These are phyloP conservation scores for Amanita subjunquillea DNA, from an alignment of 768 basidiomycete species.

Conservation along the genomic window DNA sequence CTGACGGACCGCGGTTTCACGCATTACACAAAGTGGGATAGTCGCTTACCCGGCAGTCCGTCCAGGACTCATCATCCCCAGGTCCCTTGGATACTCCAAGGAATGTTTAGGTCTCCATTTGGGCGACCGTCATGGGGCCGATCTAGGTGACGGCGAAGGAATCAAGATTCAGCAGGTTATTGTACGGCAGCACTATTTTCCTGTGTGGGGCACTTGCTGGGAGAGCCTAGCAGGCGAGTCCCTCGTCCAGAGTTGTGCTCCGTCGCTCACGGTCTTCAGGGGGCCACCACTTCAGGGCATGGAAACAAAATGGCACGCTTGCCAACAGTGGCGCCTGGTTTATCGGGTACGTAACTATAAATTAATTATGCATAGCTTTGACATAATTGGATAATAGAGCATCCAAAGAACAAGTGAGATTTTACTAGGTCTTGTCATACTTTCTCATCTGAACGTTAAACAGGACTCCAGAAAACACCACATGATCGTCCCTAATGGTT, in stretches of 20 bases:
- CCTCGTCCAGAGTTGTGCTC: not conserved
- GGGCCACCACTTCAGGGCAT: conserved; percentile 85
- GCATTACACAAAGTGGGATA: conserved; percentile 52
- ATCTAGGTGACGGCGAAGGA: conserved; percentile 77
- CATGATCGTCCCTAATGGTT: conserved; percentile 68
- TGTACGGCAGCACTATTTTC: conserved; percentile 69
- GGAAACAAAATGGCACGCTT: conserved; percentile 76
- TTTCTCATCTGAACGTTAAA: conserved; percentile 5
- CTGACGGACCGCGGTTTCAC: conserved; percentile 67
- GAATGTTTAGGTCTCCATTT: conserved; percentile 78
- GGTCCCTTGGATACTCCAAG: conserved; percentile 72
- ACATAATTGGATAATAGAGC: conserved; percentile 29
- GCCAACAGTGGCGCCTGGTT: conserved; percentile 79
- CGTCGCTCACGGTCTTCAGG: conserved; percentile 25
- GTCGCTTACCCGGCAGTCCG: not conserved
- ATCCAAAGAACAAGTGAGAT: conserved; percentile 56
- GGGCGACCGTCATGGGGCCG: conserved; percentile 65
- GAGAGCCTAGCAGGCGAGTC: conserved; percentile 60
- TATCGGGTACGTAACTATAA: conserved; percentile 43
- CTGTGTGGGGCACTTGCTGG: conserved; percentile 81
- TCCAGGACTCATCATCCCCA: conserved; percentile 14
- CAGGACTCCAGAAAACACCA: conserved; percentile 56
- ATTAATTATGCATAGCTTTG: not conserved
- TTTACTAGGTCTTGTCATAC: not conserved
- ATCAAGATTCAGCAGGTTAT: conserved; percentile 60